Conservation (phyloP, 345 rosid genomes). For the Psidium guajava region DNA sequence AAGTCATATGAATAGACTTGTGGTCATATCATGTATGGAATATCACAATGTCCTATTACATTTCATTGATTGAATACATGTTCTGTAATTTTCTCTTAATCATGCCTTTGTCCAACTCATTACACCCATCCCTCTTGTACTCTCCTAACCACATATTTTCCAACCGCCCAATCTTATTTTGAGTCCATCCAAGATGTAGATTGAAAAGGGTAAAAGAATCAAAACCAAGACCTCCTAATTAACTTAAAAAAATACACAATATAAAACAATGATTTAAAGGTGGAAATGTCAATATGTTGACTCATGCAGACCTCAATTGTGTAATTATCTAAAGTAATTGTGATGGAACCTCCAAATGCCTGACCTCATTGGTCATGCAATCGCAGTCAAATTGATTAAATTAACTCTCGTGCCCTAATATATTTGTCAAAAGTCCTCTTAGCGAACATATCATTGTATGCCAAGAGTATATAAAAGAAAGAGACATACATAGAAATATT, state of each 20-base stretch:
- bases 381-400: not conserved
- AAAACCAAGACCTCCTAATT: not conserved
- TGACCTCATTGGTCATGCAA: not conserved
- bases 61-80: not conserved
- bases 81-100: not conserved
- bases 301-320: not conserved
- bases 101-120: not conserved
- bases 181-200: not conserved
- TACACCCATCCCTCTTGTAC: not conserved
- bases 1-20: not conserved
- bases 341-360: not conserved
- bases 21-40: not conserved
- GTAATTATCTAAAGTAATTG: not conserved
- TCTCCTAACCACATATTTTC: not conserved
- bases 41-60: not conserved
- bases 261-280: not conserved
- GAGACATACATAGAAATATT: not conserved
- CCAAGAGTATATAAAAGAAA: not conserved
- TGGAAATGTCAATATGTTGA: not conserved
- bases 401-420: not conserved
- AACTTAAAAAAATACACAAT: not conserved
- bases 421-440: not conserved
- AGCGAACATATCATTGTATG: not conserved
- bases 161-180: not conserved
- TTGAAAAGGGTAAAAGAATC: not conserved